A percentile compares a stretch with the other conserved stretches of the same genome.
Conservation (phyloP, 2,329 filamentous ascomycete genomes). For the Drechmeria coniospora region DNA sequence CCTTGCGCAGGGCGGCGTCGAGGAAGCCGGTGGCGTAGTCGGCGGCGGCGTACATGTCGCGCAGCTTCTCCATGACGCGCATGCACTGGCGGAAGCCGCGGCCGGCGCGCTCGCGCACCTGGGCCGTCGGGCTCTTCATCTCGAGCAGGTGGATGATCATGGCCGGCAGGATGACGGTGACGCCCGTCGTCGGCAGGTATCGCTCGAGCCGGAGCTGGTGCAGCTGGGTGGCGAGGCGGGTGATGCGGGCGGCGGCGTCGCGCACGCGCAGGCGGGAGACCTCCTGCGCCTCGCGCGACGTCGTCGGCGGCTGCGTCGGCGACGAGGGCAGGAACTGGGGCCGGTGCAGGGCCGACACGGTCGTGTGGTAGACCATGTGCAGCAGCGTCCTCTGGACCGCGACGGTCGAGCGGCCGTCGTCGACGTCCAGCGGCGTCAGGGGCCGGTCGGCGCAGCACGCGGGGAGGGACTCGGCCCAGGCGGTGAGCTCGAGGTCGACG, state of each 20-base stretch:
- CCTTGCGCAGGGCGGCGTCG: constrained; percentile 81
- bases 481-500: constrained; percentile 65
- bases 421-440: constrained; percentile 36
- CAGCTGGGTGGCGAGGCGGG: constrained; percentile 64
- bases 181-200: constrained; percentile 75
- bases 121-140: constrained; percentile 67
- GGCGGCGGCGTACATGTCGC: constrained; percentile 84
- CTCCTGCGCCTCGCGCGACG: constrained; percentile 59
- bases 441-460: constrained; percentile 53
- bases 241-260: constrained; percentile 72
- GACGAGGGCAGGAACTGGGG: constrained; percentile 76
- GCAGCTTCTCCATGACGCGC: constrained; percentile 73
- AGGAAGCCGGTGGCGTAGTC: constrained; percentile 91
- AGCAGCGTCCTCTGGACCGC: constrained; percentile 69
- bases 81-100: constrained; percentile 84
- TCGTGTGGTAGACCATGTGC: constrained; percentile 89
- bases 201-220: constrained; percentile 57
- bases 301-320: constrained; percentile 33
- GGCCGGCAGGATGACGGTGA: constrained; percentile 78
- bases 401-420: constrained; percentile 43
- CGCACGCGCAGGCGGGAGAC: constrained; percentile 71
- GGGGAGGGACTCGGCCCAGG: constrained; percentile 62
- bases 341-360: constrained; percentile 76
- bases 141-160: constrained; percentile 90
- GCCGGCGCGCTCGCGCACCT: constrained; percentile 56